Evolutionary conservation across 306 rosid species (phyloP).

Genomic region (Castanea sativa): DNA sequence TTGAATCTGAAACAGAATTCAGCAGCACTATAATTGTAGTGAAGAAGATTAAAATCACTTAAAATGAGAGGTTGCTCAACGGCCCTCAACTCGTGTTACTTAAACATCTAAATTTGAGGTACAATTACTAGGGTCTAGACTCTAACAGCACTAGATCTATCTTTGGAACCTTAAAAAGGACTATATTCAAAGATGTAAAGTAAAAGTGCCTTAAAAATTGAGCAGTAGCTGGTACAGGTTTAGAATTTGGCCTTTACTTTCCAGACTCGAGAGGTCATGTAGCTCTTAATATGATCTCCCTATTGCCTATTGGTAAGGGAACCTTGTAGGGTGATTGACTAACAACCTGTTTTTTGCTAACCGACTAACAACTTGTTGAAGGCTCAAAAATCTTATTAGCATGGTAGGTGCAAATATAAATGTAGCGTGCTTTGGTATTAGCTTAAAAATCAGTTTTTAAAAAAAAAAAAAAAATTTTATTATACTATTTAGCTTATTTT

Average conservation of each 20-base stretch:
- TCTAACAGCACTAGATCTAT: background rate
- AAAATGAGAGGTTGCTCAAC: constrained; percentile 3
- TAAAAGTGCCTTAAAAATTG: background rate
- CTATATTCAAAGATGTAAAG: background rate
- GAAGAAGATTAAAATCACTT: constrained; percentile 18
- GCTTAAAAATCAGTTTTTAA: no score
- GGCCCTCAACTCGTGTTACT: background rate
- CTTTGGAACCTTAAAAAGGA: constrained; percentile 1
- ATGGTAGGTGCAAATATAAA: constrained; percentile 5
- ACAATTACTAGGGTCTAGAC: constrained; percentile 2
- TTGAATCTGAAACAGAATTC: constrained; percentile 13
- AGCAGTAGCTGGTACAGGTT: background rate
- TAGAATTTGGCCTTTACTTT: constrained; percentile 19
- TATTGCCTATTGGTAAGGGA: constrained; percentile 29
- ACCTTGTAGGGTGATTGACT: constrained; percentile 16
- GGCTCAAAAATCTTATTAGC: background rate
- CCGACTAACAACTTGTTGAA: background rate
- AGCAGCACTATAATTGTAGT: constrained; percentile 1
- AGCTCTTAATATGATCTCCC: background rate
- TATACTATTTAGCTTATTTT: no score
- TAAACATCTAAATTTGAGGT: background rate
- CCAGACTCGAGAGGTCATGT: background rate
- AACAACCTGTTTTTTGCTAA: background rate
- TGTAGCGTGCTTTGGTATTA: background rate
- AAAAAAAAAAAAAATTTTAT: no score